Evolutionary conservation across 2,329 filamentous ascomycete species (phyloP), one percentile per base, ranked within the genome.

Genomic region (Aspergillus neoniger): DNA sequence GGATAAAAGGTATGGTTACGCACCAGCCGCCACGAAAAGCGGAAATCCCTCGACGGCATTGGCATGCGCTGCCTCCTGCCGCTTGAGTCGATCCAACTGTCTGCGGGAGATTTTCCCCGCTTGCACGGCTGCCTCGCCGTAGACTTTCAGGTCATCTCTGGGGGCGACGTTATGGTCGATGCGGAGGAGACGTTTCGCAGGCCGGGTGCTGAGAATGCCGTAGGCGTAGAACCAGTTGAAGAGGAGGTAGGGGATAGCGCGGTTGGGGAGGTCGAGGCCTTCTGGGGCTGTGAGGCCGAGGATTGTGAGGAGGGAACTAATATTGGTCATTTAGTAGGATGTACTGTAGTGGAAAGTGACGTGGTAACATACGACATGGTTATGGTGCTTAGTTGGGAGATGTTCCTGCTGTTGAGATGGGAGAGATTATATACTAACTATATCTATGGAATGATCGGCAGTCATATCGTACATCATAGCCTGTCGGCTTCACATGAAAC

Each of bases 141-240:
- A 74, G 39, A 71, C 77, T 54, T 55, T 54, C 9, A 79, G 66
- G 59, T 79, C 76, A 32, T 77, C 69, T 12, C 76, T 72, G 0
- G 77, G 77, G 4, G 67, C 68, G 38, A 72, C 71, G 52, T 79
- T 76, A 65, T 79, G 70, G 64, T 79, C 77, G 39, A 79, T 59
- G 12, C 74, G 68, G 56, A 70, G 65, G 52, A 39, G 52, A 1
- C 38, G 52, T 59, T 79, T 80, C 30, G 67, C 62, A 5, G 62
- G 62, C 4, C 78, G 76, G 0, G 74, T 71, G 55, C 75, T 77
- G 65, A 77, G 70, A 15, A 74, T 41, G 32, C 57, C 65, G 65
- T 79, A 77, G 41, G 77, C 74, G 60, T 75, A 71, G 53, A 76
- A 44, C 69, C 77, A 81, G 66, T 80, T 76, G 60, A 67, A 74